Evolutionary conservation across 2,329 filamentous ascomycete species (phyloP), one percentile per base, ranked within the genome.

Genomic region (Zelopaecilomyces penicillatus): DNA sequence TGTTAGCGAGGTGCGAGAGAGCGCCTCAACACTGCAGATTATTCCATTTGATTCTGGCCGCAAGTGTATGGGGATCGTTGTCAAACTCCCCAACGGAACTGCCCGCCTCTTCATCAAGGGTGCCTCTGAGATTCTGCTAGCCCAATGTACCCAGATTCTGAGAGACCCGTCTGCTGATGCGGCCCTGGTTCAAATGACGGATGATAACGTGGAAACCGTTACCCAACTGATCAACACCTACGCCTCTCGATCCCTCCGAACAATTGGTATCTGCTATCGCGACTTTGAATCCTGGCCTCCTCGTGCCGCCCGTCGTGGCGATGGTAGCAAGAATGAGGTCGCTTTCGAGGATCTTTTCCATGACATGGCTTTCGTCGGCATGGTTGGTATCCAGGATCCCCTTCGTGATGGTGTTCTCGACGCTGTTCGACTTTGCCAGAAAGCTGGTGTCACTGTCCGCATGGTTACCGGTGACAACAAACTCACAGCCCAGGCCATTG

Each of bases 391-490:
- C 50, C 86, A 90, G 59, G 86, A 91, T 61, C 86, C 86, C 37
- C 74, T 90, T 9, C 83, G 86, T 49, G 73, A 77, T 0, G 85
- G 85, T 49, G 86, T 90, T n/a, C 72, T 72, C 2, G 78, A 87
- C 42, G 85, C 86, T 8, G 85, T 91, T 29, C 70, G 69, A 47
- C 73, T 81, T 46, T 90, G 86, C 57, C 84, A 90, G 59, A 73
- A 76, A 45, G 86, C 86, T 4, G 86, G 86, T 48, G 85, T 91
- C 8, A 76, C 83, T 49, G 85, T 90, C 12, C 83, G 86, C 57
- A 91, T 91, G 86, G 86, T 91, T 3, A 91, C 86, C 4, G 86
- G 86, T 51, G 86, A 91, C 66, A 90, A 91, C 65, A 80, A 84
- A 53, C 67, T 86, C 47, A 91, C 86, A 6, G 86, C 86, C 2